Conservation (phyloP, 768 basidiomycete genomes). For the Collybia sp. region DNA sequence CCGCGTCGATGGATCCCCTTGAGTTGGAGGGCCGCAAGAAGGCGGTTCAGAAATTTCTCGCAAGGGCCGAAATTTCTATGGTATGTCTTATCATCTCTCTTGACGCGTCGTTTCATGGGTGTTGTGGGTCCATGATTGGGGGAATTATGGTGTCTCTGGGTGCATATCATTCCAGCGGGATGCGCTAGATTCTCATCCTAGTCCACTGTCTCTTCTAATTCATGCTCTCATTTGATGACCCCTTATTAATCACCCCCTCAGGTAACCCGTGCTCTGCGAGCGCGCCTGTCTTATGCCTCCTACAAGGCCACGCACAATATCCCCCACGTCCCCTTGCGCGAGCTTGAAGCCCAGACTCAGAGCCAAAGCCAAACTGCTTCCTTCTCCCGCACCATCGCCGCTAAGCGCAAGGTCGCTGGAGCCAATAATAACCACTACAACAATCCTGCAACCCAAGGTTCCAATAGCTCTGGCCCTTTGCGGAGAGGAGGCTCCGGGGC, state of each 20-base stretch:
- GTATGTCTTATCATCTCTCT: conserved; percentile 43
- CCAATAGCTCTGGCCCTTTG: conserved; percentile 23
- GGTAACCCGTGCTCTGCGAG: conserved; percentile 78
- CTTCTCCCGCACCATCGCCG: conserved; percentile 48
- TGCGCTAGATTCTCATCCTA: conserved; percentile 7
- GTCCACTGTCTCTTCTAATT: conserved; percentile 3
- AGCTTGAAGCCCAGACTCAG: conserved; percentile 62
- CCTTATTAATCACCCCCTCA: conserved; percentile 39
- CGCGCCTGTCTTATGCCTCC: conserved; percentile 78
- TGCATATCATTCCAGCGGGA: conserved; percentile 3
- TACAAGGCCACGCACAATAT: conserved; percentile 80
- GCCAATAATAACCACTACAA: conserved; percentile 40
- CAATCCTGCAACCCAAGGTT: conserved; percentile 47
- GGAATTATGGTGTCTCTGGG: neutral
- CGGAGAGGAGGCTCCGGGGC: conserved; percentile 35
- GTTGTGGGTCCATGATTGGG: neutral
- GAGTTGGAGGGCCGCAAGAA: conserved; percentile 61
- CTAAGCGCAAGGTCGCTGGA: conserved; percentile 51
- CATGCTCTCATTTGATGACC: conserved; percentile 11
- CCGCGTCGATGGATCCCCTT: conserved; percentile 30
- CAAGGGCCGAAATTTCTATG: conserved; percentile 75
- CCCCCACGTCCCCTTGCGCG: conserved; percentile 58
- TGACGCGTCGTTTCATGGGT: conserved; percentile 46
- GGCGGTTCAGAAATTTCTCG: conserved; percentile 72
- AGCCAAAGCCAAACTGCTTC: conserved; percentile 35